These are phyloP conservation scores for Delphinella strobiligena DNA, from an alignment of 2,329 filamentous ascomycete species.

Conservation along the genomic window DNA sequence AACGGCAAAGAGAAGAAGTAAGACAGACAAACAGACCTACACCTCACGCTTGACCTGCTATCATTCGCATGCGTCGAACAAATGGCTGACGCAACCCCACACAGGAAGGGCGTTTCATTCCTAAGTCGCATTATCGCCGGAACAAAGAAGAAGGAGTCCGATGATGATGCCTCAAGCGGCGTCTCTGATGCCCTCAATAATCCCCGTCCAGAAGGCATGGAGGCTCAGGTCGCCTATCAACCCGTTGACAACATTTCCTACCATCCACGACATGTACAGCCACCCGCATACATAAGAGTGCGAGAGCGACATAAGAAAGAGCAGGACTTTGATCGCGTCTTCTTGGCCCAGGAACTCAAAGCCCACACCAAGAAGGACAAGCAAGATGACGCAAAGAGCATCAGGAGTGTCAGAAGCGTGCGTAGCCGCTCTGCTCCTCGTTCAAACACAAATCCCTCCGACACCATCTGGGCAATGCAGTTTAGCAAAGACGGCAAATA, in stretches of 20 bases:
- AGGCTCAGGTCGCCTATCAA: constrained; percentile 71
- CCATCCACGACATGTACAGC: constrained; percentile 76
- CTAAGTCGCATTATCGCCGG: constrained; percentile 72
- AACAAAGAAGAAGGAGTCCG: constrained; percentile 53
- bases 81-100: too few species aligned
- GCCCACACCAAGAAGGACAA: constrained; percentile 17
- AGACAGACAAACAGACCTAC: not conserved
- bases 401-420: constrained; percentile 8
- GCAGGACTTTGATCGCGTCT: constrained; percentile 74
- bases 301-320: constrained; percentile 67
- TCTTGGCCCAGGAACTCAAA: constrained; percentile 86
- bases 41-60: too few species aligned
- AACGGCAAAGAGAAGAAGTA: constrained; percentile 7
- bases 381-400: constrained; percentile 18
- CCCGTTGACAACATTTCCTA: constrained; percentile 61
- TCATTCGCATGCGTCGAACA: too few species aligned
- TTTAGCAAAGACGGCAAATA: constrained; percentile 89
- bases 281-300: constrained; percentile 82
- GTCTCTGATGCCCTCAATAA: constrained; percentile 62
- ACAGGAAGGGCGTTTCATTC: constrained; percentile 79
- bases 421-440: not conserved
- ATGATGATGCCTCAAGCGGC: constrained; percentile 28
- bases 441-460: constrained; percentile 10
- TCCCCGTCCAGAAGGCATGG: constrained; percentile 63
- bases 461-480: constrained; percentile 79